Conservation (phyloP, 2,329 filamentous ascomycete genomes). For the Cladorrhinum sp. region DNA sequence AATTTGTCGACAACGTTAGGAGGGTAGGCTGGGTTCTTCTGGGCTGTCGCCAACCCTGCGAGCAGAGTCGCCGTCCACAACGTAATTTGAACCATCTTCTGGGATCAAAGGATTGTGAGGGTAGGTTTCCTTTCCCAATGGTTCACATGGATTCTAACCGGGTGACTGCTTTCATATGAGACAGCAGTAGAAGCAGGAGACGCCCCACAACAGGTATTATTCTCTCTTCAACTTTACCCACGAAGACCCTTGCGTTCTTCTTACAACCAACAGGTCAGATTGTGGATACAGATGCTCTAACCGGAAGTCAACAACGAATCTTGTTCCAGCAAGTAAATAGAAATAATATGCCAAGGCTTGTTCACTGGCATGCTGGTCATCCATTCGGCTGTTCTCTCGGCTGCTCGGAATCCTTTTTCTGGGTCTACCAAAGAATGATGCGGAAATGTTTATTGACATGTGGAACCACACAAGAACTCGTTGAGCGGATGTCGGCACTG, state of each 20-base stretch:
- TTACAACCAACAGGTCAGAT: background rate
- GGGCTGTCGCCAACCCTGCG: constrained; percentile 2
- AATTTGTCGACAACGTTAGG: constrained; percentile 21
- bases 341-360: background rate
- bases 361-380: background rate
- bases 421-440: background rate
- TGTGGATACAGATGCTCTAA: background rate
- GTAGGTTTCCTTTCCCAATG: background rate
- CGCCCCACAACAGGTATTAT: background rate
- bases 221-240: background rate
- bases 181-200: background rate
- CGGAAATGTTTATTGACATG: background rate
- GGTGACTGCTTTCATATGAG: background rate
- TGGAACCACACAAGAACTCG: background rate
- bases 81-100: background rate
- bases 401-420: background rate
- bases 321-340: background rate
- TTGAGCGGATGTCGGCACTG: background rate
- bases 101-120: background rate
- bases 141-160: background rate
- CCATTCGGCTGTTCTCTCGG: background rate
- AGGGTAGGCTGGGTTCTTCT: constrained; percentile 12
- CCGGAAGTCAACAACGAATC: background rate
- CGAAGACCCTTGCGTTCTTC: background rate
- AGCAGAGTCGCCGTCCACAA: constrained; percentile 4